Base-by-base conservation (phyloP, 768 basidiomycete species). In the Leccinum olivaceopallidum region DNA sequence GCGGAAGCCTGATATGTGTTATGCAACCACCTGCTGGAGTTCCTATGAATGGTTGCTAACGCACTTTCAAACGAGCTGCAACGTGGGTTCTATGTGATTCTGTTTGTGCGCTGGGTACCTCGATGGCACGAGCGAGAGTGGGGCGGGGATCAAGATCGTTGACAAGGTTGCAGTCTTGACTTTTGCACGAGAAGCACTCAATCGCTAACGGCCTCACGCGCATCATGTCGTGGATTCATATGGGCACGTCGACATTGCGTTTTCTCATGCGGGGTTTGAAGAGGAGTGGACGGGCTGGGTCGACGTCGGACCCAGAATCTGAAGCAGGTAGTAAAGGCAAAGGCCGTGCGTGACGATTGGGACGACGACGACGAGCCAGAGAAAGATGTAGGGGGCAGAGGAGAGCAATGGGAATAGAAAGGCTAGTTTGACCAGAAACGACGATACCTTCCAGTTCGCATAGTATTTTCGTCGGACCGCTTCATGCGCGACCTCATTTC, bases 301-400 rank as follows among this genome's bases (percentile, higher is more conserved):
- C 59, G 42, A 48, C 52, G 47, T 39, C 60, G 1, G 49, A 50
- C 61, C 9, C 6, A 55, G 34, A 61, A 26, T 6, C 39, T 39
- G 1, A 39, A 39, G 18, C 39, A 39, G 50, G 36, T 10, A 1
- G 10, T 14, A 20, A 61, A 58, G 54, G 32, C 7, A 22, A 56
- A 39, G 39, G 39, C 24, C 72, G 72, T 14, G 83, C 72, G 72
- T 16, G 84, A 86, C 61, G 2, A 85, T 66, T 88, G 86, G 85
- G 86, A 88, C 59, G 74, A 26, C 26, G 26, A 81, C 3, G 34
- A 7, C 20, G 53, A 42, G 12, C 48, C 47, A 28, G 30, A 34
- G 4, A 18, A 22, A 30, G 37, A 53, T 18, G 39, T 12, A n/a
- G 14, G 18, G 5, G 24, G 20, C 9, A 3, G 6, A 13, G 20